A percentile compares a stretch with the other conserved stretches of the same genome.
phyloP scores from a whole-genome alignment of 495 filamentous ascomycete genomes.

The Xylaria acuta region DNA sequence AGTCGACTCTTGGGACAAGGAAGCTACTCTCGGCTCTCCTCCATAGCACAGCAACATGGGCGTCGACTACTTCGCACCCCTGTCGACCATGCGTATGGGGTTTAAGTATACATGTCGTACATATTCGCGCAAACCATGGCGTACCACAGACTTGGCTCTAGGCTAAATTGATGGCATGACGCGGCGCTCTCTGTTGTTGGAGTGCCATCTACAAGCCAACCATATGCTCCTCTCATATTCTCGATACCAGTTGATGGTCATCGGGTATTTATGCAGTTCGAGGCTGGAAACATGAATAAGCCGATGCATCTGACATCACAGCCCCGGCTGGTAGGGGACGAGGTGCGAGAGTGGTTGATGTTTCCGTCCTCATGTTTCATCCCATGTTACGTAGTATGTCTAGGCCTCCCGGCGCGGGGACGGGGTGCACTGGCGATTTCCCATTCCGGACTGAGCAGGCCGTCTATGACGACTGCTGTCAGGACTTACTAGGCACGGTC shows the following conservation, averaged over 20 bases:
- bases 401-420: slow-evolving; percentile 9
- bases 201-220: slow-evolving; percentile 8
- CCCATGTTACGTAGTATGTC: slow-evolving; percentile 4
- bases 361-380: slow-evolving; percentile 21
- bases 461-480: slow-evolving; percentile 1
- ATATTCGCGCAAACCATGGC: slow-evolving; percentile 20
- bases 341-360: neutral
- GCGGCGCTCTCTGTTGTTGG: slow-evolving; percentile 1
- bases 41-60: neutral
- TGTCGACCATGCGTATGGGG: slow-evolving; percentile 14
- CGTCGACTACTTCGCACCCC: neutral
- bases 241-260: slow-evolving; percentile 4
- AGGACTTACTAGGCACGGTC: neutral
- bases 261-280: slow-evolving; percentile 19
- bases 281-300: slow-evolving; percentile 11
- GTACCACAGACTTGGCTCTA: slow-evolving; percentile 13
- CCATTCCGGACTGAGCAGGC: slow-evolving; percentile 11
- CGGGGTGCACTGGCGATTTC: slow-evolving; percentile 14
- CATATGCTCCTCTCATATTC: neutral
- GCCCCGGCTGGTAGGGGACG: neutral
- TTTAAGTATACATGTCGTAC: slow-evolving; percentile 25
- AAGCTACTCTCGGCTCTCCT: neutral
- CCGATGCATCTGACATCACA: slow-evolving; percentile 5
- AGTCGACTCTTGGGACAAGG: neutral
- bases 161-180: slow-evolving; percentile 24